These are phyloP conservation scores for Penicillium odoratum DNA, from an alignment of 495 filamentous ascomycete species.

Conservation along the genomic window DNA sequence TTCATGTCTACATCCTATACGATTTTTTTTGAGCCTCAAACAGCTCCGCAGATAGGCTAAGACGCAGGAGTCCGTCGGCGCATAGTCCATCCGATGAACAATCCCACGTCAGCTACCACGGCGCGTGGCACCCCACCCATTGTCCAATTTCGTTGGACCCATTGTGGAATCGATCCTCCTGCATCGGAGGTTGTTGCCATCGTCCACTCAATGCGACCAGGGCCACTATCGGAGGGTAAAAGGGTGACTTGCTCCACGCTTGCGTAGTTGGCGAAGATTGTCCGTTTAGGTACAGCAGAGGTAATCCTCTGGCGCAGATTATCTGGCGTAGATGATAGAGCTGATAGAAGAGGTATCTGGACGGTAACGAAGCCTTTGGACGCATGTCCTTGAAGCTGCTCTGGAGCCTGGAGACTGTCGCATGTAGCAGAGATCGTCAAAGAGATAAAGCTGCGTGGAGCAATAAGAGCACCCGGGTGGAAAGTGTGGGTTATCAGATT, in stretches of 20 bases:
- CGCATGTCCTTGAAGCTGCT: background rate
- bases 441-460: slow-evolving; percentile 41
- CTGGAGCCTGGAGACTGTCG: background rate
- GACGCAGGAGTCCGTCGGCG: background rate
- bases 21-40: too few relatives aligned
- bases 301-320: slow-evolving; percentile 32
- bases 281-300: slow-evolving; percentile 34
- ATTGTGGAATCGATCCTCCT: slow-evolving; percentile 62
- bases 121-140: slow-evolving; percentile 62
- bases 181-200: slow-evolving; percentile 74
- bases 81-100: slow-evolving; percentile 60
- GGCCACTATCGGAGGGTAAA: slow-evolving; percentile 7
- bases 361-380: slow-evolving; percentile 52
- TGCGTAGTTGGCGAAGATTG: slow-evolving; percentile 56
- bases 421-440: slow-evolving; percentile 35
- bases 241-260: slow-evolving; percentile 60
- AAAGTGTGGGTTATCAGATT: slow-evolving; percentile 47
- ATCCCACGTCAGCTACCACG: slow-evolving; percentile 69
- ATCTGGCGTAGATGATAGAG: slow-evolving; percentile 30
- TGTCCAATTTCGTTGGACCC: slow-evolving; percentile 57
- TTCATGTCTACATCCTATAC: background rate
- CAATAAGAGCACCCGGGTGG: slow-evolving; percentile 33
- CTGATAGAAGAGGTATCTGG: slow-evolving; percentile 52
- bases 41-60: background rate
- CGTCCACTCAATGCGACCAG: slow-evolving; percentile 56